Base-by-base conservation (phyloP, 78 protist genomes). In the Monosiga brevicollis region DNA sequence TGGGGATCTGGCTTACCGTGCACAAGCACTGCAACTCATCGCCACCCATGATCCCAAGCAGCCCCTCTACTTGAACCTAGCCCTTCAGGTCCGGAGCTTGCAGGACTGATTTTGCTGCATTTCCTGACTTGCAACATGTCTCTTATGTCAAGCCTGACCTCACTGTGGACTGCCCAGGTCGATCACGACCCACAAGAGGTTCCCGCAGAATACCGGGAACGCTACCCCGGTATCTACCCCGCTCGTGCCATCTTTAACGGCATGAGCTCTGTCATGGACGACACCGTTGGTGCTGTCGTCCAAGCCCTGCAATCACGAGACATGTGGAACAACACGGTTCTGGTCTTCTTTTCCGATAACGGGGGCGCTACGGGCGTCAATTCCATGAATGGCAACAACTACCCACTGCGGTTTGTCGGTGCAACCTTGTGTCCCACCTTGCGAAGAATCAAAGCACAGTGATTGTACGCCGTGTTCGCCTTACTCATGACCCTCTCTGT, bases 231-330 rank as follows among this genome's bases (percentile, higher is more conserved):
- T 15, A 49, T 49, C 62, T 15, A 49, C 6, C 29, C 15, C 29
- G 62, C 6, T 49, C 42, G 84, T 41, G 39, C 23, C 37, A 41
- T 37, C 2, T 11, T 81, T 2, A 34, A 32, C 34, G 90, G 72
- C 35, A 82, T 82, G 85, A 34, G 29, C 26, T 0, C 22, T 23
- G 77, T 38, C 32, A 39, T 88, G 36, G 90, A 88, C 87, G 90
- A 88, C 20, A 77, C 73, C 32, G 79, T 88, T 29, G 90, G 81
- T 32, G 23, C 41, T 22, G 49, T 88, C 29, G 23, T 62, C 22
- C 24, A 26, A 0, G 70, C 90, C 20, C 87, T 88, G 41, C 6
- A 79, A 40, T 38, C 11, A 2, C 24, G 23, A 1, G 83, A 81
- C 35, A 35, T 49, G 78, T 42, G 72, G 85, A 75, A 84, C n/a